phyloP scores from a whole-genome alignment of 805 yeast species.

The Myxozyma monticola region DNA sequence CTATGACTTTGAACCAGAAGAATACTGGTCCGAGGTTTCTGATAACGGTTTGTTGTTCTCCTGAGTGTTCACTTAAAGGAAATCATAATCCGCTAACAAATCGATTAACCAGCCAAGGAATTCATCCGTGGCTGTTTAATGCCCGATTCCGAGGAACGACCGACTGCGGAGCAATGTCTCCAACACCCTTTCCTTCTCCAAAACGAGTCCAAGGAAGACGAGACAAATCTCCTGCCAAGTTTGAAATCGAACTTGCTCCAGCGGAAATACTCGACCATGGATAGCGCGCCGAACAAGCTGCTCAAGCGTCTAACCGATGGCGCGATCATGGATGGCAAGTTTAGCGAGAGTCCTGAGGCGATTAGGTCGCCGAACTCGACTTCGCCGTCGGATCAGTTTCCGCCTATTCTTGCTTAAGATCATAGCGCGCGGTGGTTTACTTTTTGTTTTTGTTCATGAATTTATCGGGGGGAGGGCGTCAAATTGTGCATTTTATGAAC shows the following conservation, averaged over 20 bases:
- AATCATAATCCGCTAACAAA: background rate
- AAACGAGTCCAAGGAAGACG: conserved; percentile 22
- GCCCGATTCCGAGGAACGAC: conserved; percentile 48
- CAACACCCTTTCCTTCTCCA: conserved; percentile 47
- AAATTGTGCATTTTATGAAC: too few relatives aligned
- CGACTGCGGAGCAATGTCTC: conserved; percentile 48
- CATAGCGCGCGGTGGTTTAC: too few relatives aligned
- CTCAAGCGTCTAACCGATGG: conserved; percentile 20
- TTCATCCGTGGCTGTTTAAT: conserved; percentile 58
- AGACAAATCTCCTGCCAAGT: conserved; percentile 39
- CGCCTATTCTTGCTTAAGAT: conserved; percentile 3
- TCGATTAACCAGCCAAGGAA: conserved; percentile 44
- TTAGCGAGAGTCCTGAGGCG: conserved; percentile 24
- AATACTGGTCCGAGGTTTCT: conserved; percentile 55
- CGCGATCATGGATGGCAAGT: conserved; percentile 26
- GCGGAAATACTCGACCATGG: conserved; percentile 4
- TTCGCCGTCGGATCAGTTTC: conserved; percentile 12
- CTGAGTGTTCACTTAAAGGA: background rate
- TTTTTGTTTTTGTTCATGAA: too few relatives aligned
- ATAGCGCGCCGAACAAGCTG: conserved; percentile 1
- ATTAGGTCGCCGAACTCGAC: conserved; percentile 18
- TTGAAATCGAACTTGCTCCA: conserved; percentile 7
- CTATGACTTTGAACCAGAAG: conserved; percentile 60
- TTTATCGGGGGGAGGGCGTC: too few relatives aligned
- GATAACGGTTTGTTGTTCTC: conserved; percentile 39